Percentiles rank a stretch among this genome's conserved stretches.
Evolutionary conservation across 768 basidiomycete genomes (phyloP).

Genomic region (Suillus weaverae): DNA sequence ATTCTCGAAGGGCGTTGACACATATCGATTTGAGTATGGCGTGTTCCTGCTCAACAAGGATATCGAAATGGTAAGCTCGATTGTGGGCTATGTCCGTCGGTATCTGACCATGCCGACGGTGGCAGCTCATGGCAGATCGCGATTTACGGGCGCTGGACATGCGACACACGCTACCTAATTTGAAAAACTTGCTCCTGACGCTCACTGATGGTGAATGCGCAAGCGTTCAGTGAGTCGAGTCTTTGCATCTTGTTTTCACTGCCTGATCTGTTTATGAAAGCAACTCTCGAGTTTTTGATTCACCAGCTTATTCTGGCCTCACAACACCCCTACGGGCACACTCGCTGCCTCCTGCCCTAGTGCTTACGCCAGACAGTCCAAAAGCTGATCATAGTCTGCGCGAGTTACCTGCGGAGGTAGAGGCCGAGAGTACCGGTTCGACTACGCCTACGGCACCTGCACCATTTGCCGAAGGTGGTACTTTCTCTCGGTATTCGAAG

Average conservation of each 20-base stretch:
- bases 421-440: slow-evolving; percentile 39
- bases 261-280: slow-evolving; percentile 20
- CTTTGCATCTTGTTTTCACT: slow-evolving; percentile 3
- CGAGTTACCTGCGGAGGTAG: slow-evolving; percentile 22
- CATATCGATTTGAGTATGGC: slow-evolving; percentile 96
- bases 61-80: slow-evolving; percentile 76
- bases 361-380: slow-evolving; percentile 26
- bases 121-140: slow-evolving; percentile 88
- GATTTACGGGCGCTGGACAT: slow-evolving; percentile 88
- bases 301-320: slow-evolving; percentile 22
- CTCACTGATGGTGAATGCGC: slow-evolving; percentile 69
- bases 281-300: slow-evolving; percentile 20
- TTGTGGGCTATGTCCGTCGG: neutral
- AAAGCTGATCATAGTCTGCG: slow-evolving; percentile 24
- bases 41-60: slow-evolving; percentile 97
- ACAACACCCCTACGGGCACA: slow-evolving; percentile 22
- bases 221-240: slow-evolving; percentile 43
- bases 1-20: slow-evolving; percentile 92
- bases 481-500: slow-evolving; percentile 41
- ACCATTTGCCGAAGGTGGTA: slow-evolving; percentile 30
- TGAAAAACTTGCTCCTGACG: slow-evolving; percentile 90
- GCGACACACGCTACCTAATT: slow-evolving; percentile 93
- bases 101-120: slow-evolving; percentile 10
- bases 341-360: slow-evolving; percentile 16
- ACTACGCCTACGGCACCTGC: slow-evolving; percentile 52